phyloP scores from a whole-genome alignment of 1,139 yeast species.

The Arxiozyma bovina region DNA sequence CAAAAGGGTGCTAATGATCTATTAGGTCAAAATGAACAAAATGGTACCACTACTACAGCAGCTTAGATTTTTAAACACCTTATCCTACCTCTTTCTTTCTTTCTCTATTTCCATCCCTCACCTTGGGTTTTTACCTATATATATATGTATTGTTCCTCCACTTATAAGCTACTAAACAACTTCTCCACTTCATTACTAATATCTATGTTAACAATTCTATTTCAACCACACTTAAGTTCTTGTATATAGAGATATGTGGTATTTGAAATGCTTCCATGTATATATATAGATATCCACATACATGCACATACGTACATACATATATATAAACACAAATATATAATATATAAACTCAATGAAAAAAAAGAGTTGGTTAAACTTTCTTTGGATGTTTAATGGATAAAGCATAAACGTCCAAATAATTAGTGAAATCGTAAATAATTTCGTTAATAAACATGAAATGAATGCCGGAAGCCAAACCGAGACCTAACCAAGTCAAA shows the following conservation, averaged over 20 bases:
- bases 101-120: neutral
- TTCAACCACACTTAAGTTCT: neutral
- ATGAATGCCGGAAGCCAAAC: conserved; percentile 68
- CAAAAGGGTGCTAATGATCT: conserved; percentile 81
- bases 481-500: conserved; percentile 65
- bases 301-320: neutral
- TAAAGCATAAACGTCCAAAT: conserved; percentile 76
- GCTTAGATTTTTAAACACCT: conserved; percentile 11
- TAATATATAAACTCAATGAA: neutral
- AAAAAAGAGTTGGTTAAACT: neutral
- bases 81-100: neutral
- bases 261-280: neutral
- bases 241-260: conserved; percentile 3
- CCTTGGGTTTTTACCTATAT: neutral
- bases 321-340: neutral
- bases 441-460: conserved; percentile 73
- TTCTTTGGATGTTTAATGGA: conserved; percentile 61
- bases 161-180: neutral
- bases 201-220: neutral
- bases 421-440: conserved; percentile 71
- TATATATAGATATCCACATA: neutral
- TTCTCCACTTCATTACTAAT: neutral
- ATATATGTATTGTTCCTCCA: neutral
- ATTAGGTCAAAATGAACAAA: conserved; percentile 59
- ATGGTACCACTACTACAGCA: conserved; percentile 8